phyloP scores from a whole-genome alignment of 148 eudicot species.

The Silene conica region DNA sequence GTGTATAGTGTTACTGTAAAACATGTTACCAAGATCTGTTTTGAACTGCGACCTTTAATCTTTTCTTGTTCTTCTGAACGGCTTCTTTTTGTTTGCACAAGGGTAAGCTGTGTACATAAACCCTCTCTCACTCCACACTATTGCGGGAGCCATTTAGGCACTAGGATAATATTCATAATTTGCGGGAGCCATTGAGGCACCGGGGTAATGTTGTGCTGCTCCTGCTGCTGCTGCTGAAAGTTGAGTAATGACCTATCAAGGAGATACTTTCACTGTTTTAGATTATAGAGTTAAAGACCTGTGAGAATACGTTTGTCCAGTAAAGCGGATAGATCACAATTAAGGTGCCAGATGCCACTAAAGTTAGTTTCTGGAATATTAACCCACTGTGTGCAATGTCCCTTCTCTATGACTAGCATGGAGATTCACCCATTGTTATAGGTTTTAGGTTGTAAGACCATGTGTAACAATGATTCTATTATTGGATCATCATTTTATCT shows the following conservation, averaged over 20 bases:
- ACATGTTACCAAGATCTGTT: neutral
- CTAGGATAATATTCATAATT: too few relatives aligned
- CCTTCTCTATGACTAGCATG: neutral
- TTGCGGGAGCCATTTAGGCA: too few relatives aligned
- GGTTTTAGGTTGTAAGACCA: too few relatives aligned
- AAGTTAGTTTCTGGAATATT: neutral
- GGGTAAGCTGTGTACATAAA: too few relatives aligned
- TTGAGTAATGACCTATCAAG: slow-evolving; percentile 3
- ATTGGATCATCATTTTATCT: too few relatives aligned
- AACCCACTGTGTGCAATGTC: neutral
- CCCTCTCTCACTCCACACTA: too few relatives aligned
- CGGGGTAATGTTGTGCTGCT: too few relatives aligned
- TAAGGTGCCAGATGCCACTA: neutral
- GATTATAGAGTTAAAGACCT: neutral
- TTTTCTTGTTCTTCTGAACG: neutral
- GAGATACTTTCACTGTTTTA: neutral
- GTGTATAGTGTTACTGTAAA: neutral
- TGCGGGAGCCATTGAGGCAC: too few relatives aligned
- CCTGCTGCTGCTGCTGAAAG: neutral
- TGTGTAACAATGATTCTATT: too few relatives aligned
- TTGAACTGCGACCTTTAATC: neutral
- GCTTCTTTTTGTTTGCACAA: too few relatives aligned
- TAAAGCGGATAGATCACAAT: neutral
- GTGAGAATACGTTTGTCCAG: neutral
- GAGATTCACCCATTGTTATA: too few relatives aligned